Evolutionary conservation across 768 basidiomycete genomes (phyloP).

Genomic region (Phlegmacium glaucopus): DNA sequence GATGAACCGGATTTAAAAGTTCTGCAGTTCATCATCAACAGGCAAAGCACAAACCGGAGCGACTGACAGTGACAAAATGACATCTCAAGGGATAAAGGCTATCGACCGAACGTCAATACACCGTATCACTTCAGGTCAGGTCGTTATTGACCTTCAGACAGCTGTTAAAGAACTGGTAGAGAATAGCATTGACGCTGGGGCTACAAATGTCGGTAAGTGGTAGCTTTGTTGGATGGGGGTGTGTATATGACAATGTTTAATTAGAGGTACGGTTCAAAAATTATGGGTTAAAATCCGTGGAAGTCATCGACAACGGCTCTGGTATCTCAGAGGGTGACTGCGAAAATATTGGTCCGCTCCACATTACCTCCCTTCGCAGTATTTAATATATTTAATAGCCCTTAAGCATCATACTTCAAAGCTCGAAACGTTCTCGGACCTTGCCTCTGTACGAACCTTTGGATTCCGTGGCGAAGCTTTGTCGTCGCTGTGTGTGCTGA

Average conservation of each 20-base stretch:
- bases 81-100: constrained; percentile 35
- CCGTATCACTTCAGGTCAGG: constrained; percentile 90
- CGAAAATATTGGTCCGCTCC: constrained; percentile 65
- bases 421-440: constrained; percentile 69
- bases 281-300: constrained; percentile 75
- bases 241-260: neutral
- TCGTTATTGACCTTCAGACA: constrained; percentile 89
- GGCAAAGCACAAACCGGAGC: too few species aligned
- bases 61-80: too few species aligned
- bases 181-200: constrained; percentile 92
- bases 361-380: neutral
- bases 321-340: constrained; percentile 82
- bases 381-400: constrained; percentile 37
- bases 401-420: constrained; percentile 96
- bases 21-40: too few species aligned
- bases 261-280: constrained; percentile 90
- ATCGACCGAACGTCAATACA: constrained; percentile 83
- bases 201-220: constrained; percentile 74
- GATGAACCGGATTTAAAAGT: too few species aligned
- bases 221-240: too few species aligned
- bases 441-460: constrained; percentile 73
- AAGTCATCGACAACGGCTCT: constrained; percentile 90
- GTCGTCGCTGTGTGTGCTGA: constrained; percentile 86
- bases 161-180: constrained; percentile 97
- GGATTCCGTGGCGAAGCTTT: constrained; percentile 97